Conservation (phyloP, 331 rosid genomes). For the Rhamnella rubrinervis region DNA sequence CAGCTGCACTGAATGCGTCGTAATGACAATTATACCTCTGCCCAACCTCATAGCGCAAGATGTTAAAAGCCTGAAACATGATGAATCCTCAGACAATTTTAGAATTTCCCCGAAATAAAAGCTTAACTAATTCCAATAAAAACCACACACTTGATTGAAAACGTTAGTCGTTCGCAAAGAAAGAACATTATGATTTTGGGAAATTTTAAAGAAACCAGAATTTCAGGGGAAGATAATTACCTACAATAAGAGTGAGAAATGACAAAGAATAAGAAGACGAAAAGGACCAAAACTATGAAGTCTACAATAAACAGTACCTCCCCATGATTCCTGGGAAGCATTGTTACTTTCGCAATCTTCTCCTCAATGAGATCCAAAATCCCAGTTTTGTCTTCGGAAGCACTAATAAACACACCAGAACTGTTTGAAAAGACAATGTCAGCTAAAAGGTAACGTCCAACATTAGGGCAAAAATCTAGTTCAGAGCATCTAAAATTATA, state of each 20-base stretch:
- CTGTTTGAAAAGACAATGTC: slow-evolving; percentile 43
- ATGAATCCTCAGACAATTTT: slow-evolving; percentile 42
- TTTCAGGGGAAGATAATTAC: no score
- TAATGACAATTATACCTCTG: slow-evolving; percentile 78
- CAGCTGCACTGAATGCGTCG: slow-evolving; percentile 55
- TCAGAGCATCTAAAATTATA: background rate
- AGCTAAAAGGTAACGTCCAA: background rate
- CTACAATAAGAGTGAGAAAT: background rate
- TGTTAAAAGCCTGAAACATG: slow-evolving; percentile 81
- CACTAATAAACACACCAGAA: slow-evolving; percentile 71
- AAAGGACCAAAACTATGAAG: background rate
- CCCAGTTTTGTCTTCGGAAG: slow-evolving; percentile 73
- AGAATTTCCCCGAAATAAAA: slow-evolving; percentile 45
- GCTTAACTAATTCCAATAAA: slow-evolving; percentile 38
- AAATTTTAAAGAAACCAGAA: background rate
- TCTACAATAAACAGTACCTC: slow-evolving; percentile 53
- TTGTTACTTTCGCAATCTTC: slow-evolving; percentile 82
- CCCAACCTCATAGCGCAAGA: slow-evolving; percentile 78
- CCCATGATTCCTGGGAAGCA: slow-evolving; percentile 75
- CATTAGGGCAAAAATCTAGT: background rate
- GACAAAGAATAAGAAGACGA: background rate
- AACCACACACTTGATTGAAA: background rate
- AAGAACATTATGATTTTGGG: background rate
- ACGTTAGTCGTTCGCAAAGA: background rate
- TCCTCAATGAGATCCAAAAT: slow-evolving; percentile 65